phyloP scores from a whole-genome alignment of 305 asterid species.

The Solanum hybrid region DNA sequence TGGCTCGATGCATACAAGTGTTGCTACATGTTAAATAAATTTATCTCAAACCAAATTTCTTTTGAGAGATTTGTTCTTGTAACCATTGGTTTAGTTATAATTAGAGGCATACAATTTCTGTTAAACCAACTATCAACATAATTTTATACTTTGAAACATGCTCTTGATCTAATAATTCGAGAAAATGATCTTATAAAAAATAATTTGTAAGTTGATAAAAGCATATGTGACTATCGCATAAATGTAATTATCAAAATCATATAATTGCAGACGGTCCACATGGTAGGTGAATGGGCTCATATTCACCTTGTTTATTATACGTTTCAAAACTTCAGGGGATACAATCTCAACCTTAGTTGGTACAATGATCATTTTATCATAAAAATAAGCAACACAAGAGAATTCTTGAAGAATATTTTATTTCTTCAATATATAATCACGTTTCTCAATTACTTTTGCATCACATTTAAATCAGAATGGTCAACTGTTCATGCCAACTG shows the following conservation, averaged over 20 bases:
- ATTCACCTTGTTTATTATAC: not conserved
- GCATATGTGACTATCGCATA: not conserved
- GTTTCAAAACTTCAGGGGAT: not conserved
- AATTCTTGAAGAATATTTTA: not conserved
- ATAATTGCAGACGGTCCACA: not conserved
- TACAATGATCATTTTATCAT: not conserved
- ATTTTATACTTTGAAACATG: not conserved
- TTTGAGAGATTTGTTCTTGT: not conserved
- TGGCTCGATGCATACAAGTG: not conserved
- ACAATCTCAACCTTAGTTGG: not conserved
- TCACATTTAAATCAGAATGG: not conserved
- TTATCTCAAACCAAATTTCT: not conserved
- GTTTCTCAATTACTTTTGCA: not conserved
- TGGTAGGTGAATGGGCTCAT: not conserved
- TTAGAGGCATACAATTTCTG: not conserved
- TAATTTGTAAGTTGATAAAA: not conserved
- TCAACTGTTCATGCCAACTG: not conserved
- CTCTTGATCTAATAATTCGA: not conserved
- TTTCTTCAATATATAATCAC: not conserved
- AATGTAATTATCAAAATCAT: not conserved
- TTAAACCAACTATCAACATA: not conserved
- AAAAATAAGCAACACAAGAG: not conserved
- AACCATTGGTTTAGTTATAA: not conserved
- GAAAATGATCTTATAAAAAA: not conserved
- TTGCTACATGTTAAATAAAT: not conserved